Evolutionary conservation across 2,329 filamentous ascomycete genomes (phyloP), one percentile per base, ranked within the genome.

Genomic region (Phaeophleospora eucalypticola): DNA sequence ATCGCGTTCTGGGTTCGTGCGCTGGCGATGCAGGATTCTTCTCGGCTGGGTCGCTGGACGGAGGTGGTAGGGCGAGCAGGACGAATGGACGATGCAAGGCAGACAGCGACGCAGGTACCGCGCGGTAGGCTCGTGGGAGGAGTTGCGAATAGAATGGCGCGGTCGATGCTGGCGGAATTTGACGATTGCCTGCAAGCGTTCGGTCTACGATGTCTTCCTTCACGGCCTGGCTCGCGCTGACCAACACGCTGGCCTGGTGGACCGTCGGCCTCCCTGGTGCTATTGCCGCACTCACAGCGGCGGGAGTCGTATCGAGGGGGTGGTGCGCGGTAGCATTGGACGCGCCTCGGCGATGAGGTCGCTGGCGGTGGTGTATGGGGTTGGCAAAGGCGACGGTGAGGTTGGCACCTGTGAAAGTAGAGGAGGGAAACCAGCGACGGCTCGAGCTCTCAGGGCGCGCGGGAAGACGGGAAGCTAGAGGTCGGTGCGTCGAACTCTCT

Each of bases 61-160:
- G 6, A 6, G 24, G 24, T 29, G 37, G 21, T 24, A 39, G 37
- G 37, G 37, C 37, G 37, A 10, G 18, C 18, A 24, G 18, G 37
- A 4, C 18, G 17, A 15, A 24, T 20, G n/a, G 20, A 19, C 19
- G 20, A 19, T 4, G 35, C 27, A 37, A 15, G n/a, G 35, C 24
- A 12, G 24, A 12, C 24, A 12, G 12, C 7, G 7, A 29, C 24
- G 24, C 24, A 29, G 24, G 24, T 29, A 29, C 24, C 7, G 24
- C 24, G 18, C 18, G 37, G 37, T 6, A 29, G 7, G 24, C 7
- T 6, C 24, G 24, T 7, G 24, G 24, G 12, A 29, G 24, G 24
- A 29, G 24, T 29, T 12, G 24, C 34, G 37, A 39, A 39, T 39
- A 20, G 36, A 29, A 29, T 39, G 21, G 37, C 37, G 37, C 37